phyloP scores from a whole-genome alignment of 495 filamentous ascomycete genomes.

The Eremomyces bilateralis region DNA sequence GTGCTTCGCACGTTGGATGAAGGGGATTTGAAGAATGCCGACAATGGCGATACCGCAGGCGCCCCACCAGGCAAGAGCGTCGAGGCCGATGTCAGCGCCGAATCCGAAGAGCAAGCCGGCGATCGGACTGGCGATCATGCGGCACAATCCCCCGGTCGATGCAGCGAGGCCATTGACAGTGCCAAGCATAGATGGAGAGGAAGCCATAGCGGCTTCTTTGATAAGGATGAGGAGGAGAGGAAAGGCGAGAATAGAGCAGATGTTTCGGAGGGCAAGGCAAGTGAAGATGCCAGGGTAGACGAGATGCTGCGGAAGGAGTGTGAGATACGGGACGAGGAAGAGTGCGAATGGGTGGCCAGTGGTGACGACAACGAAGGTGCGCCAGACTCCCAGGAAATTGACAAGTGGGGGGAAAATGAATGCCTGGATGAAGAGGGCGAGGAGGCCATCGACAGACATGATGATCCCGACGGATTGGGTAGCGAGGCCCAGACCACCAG shows the following conservation, averaged over 20 bases:
- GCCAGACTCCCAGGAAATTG: conserved; percentile 50
- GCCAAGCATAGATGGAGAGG: conserved; percentile 40
- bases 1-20: conserved; percentile 29
- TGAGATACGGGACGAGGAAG: conserved; percentile 48
- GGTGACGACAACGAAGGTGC: conserved; percentile 49
- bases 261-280: conserved; percentile 49
- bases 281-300: conserved; percentile 50
- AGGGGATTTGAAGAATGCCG: conserved; percentile 47
- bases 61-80: conserved; percentile 59
- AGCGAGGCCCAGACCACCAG: conserved; percentile 54
- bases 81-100: conserved; percentile 43
- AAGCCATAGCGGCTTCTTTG: conserved; percentile 67
- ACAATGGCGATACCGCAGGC: conserved; percentile 46
- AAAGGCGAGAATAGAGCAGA: conserved; percentile 55
- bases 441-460: conserved; percentile 57
- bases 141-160: conserved; percentile 52
- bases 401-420: conserved; percentile 52
- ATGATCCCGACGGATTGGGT: conserved; percentile 55
- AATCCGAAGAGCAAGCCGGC: conserved; percentile 54
- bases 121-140: conserved; percentile 54
- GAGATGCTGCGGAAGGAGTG: conserved; percentile 33
- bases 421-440: conserved; percentile 60
- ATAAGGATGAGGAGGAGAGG: conserved; percentile 63
- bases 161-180: conserved; percentile 68
- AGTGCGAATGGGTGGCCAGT: conserved; percentile 56